These are phyloP conservation scores for Diatrype stigma DNA, from an alignment of 2,329 filamentous ascomycete species.

Conservation along the genomic window DNA sequence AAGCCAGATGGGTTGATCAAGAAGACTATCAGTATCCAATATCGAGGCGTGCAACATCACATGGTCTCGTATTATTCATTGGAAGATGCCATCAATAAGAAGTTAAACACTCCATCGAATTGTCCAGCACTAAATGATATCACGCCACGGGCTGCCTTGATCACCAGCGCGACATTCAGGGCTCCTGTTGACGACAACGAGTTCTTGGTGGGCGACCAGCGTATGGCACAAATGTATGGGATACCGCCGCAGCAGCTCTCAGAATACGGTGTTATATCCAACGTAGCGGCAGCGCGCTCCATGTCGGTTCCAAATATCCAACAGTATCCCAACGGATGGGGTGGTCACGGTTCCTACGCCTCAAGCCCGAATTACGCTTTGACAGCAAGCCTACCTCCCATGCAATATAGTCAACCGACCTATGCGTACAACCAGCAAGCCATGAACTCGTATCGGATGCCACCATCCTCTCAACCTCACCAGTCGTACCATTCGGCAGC, in stretches of 20 bases:
- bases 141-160: constrained; percentile 53
- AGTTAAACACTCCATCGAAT: constrained; percentile 54
- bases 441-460: constrained; percentile 5
- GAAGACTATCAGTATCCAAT: constrained; percentile 83
- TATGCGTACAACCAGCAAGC: constrained; percentile 3
- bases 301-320: constrained; percentile 16
- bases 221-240: background rate
- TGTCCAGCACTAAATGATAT: constrained; percentile 47
- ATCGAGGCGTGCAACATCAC: constrained; percentile 73
- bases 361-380: constrained; percentile 7
- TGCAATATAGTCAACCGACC: constrained; percentile 2
- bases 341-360: background rate
- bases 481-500: background rate
- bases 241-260: background rate
- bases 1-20: constrained; percentile 80
- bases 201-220: constrained; percentile 7
- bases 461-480: constrained; percentile 1
- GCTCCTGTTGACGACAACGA: constrained; percentile 55
- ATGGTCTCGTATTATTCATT: constrained; percentile 86
- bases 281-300: constrained; percentile 6
- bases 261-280: constrained; percentile 3
- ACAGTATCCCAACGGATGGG: constrained; percentile 4
- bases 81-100: constrained; percentile 66
- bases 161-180: constrained; percentile 62
- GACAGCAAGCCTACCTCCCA: constrained; percentile 6